These are phyloP conservation scores for Aspergillus uvarum DNA, from an alignment of 2,329 filamentous ascomycete genomes.

Conservation along the genomic window DNA sequence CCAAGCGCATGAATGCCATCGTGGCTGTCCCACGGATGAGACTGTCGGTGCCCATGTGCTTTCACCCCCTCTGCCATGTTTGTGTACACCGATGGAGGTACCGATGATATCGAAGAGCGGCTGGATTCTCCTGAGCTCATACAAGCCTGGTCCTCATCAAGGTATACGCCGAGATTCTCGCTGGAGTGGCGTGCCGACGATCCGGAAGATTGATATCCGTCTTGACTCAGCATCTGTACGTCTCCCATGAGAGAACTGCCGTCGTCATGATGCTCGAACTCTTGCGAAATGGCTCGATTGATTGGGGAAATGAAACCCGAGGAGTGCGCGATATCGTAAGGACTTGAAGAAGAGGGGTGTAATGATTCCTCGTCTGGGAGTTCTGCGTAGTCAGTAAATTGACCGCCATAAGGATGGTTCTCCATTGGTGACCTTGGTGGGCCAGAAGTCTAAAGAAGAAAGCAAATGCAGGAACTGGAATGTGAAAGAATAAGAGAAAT, in stretches of 20 bases:
- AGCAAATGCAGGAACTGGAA: not conserved
- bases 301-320: not conserved
- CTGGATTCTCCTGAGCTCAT: conserved; percentile 36
- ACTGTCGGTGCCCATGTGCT: conserved; percentile 20
- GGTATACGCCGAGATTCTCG: conserved; percentile 26
- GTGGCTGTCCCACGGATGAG: conserved; percentile 20
- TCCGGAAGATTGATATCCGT: conserved; percentile 35
- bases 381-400: not conserved
- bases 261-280: conserved; percentile 10
- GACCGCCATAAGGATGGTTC: not conserved
- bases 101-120: conserved; percentile 43
- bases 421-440: not conserved
- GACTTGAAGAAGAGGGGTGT: not conserved
- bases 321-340: not conserved
- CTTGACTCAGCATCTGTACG: conserved; percentile 21
- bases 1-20: conserved; percentile 8
- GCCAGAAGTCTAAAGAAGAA: not conserved
- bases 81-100: conserved; percentile 40
- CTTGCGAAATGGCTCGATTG: not conserved
- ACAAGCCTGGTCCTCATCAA: conserved; percentile 27
- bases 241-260: conserved; percentile 17
- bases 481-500: not conserved
- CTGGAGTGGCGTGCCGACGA: conserved; percentile 34
- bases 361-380: not conserved
- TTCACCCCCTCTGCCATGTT: conserved; percentile 31